Evolutionary conservation across 192 early-diverging fungal species (phyloP), one percentile per base, ranked within the genome.

Genomic region (Backusella macrospora): DNA sequence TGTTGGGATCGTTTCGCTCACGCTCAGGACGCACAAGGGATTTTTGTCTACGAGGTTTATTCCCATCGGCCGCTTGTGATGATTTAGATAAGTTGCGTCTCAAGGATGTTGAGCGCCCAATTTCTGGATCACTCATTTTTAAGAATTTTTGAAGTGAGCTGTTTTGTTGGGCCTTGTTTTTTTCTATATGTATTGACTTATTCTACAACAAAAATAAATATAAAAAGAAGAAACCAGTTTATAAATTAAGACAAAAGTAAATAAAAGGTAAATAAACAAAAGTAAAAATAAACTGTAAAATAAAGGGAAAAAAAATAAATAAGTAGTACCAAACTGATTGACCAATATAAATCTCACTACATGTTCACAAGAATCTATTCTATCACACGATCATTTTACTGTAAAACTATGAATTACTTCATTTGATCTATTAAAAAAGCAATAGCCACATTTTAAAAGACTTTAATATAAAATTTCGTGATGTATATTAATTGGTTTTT

Each of bases 11-110:
- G n/a, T 84, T 76, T 23, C 85, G 81, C 62, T 86, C 89, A 62
- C 88, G 84, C 66, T 88, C 90, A 23, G 92, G 90, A 7, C 90
- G 86, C 18, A 89, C 86, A 38, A 92, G 87, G 47, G 91, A 92
- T 71, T 90, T 89, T 79, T 86, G 82, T 18, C 92, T 59, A 59
- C 52, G 52, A 23, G 52, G 52, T 59, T 59, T 59, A 59, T 59
- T 59, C 52, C 52, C 52, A 59, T 59, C 52, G 18, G 52, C 21
- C 26, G 52, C 52, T 72, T 65, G 37, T 65, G 39, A 84, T 83
- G 46, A 96, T 85, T 78, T 87, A 84, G 16, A 95, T 94, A 26
- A 96, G 81, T 40, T 87, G 78, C 74, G 89, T 82, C 38, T 88
- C 38, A 65, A 65, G 38, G 63, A 65, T 16, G 63, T 65, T 65